Conservation (phyloP, 805 yeast species). For the Kazachstania kunashirensis region DNA sequence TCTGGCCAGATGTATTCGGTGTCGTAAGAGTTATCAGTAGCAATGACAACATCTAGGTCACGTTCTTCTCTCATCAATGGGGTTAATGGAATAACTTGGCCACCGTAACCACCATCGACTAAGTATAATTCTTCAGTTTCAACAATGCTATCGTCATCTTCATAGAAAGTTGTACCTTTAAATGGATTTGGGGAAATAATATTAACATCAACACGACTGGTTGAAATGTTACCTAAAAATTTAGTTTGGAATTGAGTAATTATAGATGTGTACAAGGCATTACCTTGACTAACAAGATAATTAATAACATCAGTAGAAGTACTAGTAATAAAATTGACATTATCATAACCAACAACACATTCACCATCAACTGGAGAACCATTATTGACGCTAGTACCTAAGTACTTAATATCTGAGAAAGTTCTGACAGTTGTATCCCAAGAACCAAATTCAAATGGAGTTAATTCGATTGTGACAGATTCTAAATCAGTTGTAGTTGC, state of each 20-base stretch:
- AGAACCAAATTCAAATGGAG: slow-evolving; percentile 70
- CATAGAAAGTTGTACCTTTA: slow-evolving; percentile 31
- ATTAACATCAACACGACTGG: slow-evolving; percentile 57
- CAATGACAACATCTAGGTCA: slow-evolving; percentile 52
- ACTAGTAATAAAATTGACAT: slow-evolving; percentile 72
- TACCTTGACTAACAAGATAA: slow-evolving; percentile 46
- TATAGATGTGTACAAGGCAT: slow-evolving; percentile 36
- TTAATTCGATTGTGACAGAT: slow-evolving; percentile 56
- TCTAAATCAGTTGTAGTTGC: slow-evolving; percentile 45
- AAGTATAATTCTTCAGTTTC: slow-evolving; percentile 38
- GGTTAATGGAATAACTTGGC: slow-evolving; percentile 48
- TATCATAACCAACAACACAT: slow-evolving; percentile 66
- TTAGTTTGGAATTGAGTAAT: slow-evolving; percentile 31
- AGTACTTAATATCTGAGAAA: slow-evolving; percentile 55
- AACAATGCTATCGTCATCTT: slow-evolving; percentile 30
- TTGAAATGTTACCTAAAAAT: slow-evolving; percentile 38
- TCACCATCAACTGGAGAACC: slow-evolving; percentile 43
- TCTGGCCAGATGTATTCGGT: slow-evolving; percentile 53
- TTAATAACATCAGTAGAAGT: slow-evolving; percentile 77
- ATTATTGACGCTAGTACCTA: slow-evolving; percentile 54
- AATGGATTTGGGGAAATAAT: slow-evolving; percentile 66
- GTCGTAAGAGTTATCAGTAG: slow-evolving; percentile 60
- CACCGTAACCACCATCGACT: slow-evolving; percentile 66
- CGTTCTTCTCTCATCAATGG: slow-evolving; percentile 54
- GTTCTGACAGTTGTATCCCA: slow-evolving; percentile 71